These are phyloP conservation scores for Phytophthora pistaciae DNA, from an alignment of 352 stramenopile species.

Conservation along the genomic window DNA sequence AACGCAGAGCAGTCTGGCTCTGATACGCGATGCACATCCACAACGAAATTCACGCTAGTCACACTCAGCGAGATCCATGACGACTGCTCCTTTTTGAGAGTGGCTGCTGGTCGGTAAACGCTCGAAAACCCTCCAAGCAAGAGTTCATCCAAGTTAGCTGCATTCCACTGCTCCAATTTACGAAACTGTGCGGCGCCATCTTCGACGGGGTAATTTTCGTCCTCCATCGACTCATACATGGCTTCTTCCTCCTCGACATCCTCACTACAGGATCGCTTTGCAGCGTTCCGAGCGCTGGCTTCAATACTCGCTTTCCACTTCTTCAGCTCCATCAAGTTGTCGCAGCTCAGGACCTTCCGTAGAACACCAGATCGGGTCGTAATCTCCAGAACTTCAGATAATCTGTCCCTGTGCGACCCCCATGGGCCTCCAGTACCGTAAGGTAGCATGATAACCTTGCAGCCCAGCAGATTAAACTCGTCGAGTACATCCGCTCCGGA, in stretches of 20 bases:
- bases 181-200: conserved; percentile 17
- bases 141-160: conserved; percentile 54
- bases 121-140: conserved; percentile 80
- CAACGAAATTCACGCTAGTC: conserved; percentile 61
- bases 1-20: conserved; percentile 72
- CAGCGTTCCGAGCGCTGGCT: conserved; percentile 49
- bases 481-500: conserved; percentile 73
- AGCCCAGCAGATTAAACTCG: conserved; percentile 68
- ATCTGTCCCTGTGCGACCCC: conserved; percentile 32
- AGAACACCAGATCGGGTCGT: conserved; percentile 54
- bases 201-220: conserved; percentile 19
- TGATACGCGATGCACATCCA: conserved; percentile 75
- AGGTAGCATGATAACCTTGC: conserved; percentile 73
- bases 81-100: conserved; percentile 60
- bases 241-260: conserved; percentile 47
- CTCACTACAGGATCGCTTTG: conserved; percentile 39
- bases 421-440: conserved; percentile 63
- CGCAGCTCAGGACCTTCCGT: conserved; percentile 74
- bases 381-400: conserved; percentile 67
- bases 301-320: conserved; percentile 83
- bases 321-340: conserved; percentile 63
- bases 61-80: conserved; percentile 84
- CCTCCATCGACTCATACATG: conserved; percentile 35
- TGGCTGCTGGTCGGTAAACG: conserved; percentile 56
- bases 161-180: conserved; percentile 31